Evolutionary conservation across 2,329 filamentous ascomycete species (phyloP).

Genomic region (Claviceps humidiphila): DNA sequence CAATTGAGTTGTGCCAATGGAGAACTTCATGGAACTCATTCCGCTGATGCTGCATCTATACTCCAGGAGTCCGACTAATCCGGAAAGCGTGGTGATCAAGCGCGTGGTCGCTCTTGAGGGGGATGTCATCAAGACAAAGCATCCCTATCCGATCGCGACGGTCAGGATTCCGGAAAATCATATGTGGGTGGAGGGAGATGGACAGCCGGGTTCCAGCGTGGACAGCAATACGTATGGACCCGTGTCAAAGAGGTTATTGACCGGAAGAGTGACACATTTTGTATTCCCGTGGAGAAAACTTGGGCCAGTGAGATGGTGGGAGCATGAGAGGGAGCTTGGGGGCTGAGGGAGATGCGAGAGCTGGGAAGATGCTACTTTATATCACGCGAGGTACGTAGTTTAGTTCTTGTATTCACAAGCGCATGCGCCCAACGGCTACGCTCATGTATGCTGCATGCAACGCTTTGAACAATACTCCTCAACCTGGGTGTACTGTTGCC

Average conservation of each 20-base stretch:
- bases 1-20: too few relatives aligned
- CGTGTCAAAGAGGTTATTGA: constrained; percentile 60
- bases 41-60: neutral
- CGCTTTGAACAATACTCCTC: too few relatives aligned
- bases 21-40: neutral
- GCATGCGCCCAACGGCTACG: neutral
- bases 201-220: constrained; percentile 50
- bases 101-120: constrained; percentile 70
- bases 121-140: constrained; percentile 56
- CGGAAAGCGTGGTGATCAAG: constrained; percentile 63
- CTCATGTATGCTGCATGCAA: too few relatives aligned
- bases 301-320: constrained; percentile 44
- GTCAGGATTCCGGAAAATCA: constrained; percentile 67
- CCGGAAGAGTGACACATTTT: constrained; percentile 60
- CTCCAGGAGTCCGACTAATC: constrained; percentile 54
- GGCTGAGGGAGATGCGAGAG: neutral
- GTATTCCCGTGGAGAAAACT: constrained; percentile 53
- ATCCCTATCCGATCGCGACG: constrained; percentile 41
- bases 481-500: too few relatives aligned
- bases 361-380: too few relatives aligned
- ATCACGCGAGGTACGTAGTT: too few relatives aligned
- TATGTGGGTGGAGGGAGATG: constrained; percentile 93
- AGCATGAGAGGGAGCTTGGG: constrained; percentile 25
- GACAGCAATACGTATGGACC: constrained; percentile 92
- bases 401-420: neutral